Evolutionary conservation across 2,329 filamentous ascomycete species (phyloP).

Genomic region (Colletotrichum shisoi): DNA sequence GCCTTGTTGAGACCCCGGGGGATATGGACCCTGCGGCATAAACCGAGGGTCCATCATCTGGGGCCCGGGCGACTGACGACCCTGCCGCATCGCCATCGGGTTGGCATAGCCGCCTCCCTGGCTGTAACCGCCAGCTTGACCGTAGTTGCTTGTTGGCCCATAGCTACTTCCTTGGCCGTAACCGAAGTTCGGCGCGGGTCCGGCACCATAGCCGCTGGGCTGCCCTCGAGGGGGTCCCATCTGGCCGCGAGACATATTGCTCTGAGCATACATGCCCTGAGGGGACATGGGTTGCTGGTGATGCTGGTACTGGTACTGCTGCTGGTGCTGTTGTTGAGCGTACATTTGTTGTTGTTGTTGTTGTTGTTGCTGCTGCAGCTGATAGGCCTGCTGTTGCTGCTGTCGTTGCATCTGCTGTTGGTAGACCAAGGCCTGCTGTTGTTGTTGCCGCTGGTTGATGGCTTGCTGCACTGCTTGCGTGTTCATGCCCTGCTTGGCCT

Average conservation of each 20-base stretch:
- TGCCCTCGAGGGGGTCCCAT: slow-evolving; percentile 25
- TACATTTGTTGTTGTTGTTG: slow-evolving; percentile 43
- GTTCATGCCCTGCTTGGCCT: slow-evolving; percentile 73
- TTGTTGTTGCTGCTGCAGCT: slow-evolving; percentile 42
- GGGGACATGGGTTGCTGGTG: slow-evolving; percentile 35
- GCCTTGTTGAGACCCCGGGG: slow-evolving; percentile 32
- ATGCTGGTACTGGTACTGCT: slow-evolving; percentile 7
- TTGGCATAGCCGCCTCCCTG: slow-evolving; percentile 31
- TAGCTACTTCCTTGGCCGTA: slow-evolving; percentile 22
- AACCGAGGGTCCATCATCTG: slow-evolving; percentile 44
- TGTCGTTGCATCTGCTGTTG: slow-evolving; percentile 49
- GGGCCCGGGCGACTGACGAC: slow-evolving; percentile 41
- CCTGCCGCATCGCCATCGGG: slow-evolving; percentile 45
- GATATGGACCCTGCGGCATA: slow-evolving; percentile 41
- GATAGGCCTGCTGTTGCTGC: slow-evolving; percentile 45
- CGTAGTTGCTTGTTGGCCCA: slow-evolving; percentile 15
- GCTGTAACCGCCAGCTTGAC: slow-evolving; percentile 17
- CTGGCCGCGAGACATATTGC: slow-evolving; percentile 36
- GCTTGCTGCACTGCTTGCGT: slow-evolving; percentile 77
- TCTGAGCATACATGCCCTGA: slow-evolving; percentile 35
- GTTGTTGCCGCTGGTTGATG: slow-evolving; percentile 69
- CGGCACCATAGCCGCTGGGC: slow-evolving; percentile 22
- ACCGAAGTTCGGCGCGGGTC: slow-evolving; percentile 21
- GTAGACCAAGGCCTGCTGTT: slow-evolving; percentile 47
- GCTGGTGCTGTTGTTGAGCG: slow-evolving; percentile 35